These are phyloP conservation scores for Lipomyces sp. DNA, from an alignment of 805 yeast species.

Conservation along the genomic window DNA sequence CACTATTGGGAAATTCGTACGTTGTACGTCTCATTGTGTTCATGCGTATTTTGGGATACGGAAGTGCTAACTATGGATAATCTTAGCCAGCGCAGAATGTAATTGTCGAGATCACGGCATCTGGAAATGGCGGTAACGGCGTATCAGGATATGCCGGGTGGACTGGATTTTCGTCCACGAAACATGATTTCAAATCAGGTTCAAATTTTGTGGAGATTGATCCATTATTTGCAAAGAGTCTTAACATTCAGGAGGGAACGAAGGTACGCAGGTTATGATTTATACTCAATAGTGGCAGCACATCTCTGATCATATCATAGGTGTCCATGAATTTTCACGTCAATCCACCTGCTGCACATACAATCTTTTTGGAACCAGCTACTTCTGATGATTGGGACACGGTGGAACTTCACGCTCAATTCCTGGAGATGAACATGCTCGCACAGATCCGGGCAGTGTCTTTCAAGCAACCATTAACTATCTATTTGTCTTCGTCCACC, in stretches of 20 bases:
- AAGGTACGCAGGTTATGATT: constrained; percentile 31
- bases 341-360: constrained; percentile 57
- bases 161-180: constrained; percentile 59
- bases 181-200: constrained; percentile 32
- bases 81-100: constrained; percentile 57
- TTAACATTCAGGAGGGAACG: constrained; percentile 54
- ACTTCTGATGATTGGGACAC: constrained; percentile 87
- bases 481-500: constrained; percentile 68
- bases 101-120: constrained; percentile 51
- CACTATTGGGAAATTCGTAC: constrained; percentile 55
- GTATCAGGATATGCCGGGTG: constrained; percentile 59
- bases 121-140: constrained; percentile 37
- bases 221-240: constrained; percentile 62
- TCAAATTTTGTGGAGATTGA: constrained; percentile 60
- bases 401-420: constrained; percentile 78
- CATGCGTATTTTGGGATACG: background rate
- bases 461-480: constrained; percentile 52
- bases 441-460: constrained; percentile 81
- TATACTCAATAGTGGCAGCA: background rate
- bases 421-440: constrained; percentile 72
- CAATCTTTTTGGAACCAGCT: constrained; percentile 77
- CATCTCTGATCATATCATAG: background rate
- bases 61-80: background rate
- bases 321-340: constrained; percentile 55
- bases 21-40: constrained; percentile 47